phyloP scores from a whole-genome alignment of 768 basidiomycete species.

The Collybia sordida region DNA sequence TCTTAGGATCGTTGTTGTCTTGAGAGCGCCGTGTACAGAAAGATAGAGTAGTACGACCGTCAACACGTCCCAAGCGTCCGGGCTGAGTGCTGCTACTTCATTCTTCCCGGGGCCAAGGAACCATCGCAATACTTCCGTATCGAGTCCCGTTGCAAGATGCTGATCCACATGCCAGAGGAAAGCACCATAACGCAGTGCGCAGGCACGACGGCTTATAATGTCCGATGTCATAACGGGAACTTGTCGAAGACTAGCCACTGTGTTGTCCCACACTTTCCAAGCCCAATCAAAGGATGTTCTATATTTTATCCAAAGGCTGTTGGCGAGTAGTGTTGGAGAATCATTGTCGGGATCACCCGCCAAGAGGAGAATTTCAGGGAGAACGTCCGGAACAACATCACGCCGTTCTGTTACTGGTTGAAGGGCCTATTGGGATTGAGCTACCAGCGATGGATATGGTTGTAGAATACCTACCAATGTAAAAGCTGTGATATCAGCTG shows the following conservation, averaged over 20 bases:
- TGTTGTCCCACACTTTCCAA: slow-evolving; percentile 84
- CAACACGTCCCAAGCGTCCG: slow-evolving; percentile 69
- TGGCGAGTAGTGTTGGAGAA: slow-evolving; percentile 70
- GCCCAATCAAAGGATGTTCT: slow-evolving; percentile 73
- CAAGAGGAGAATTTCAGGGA: slow-evolving; percentile 70
- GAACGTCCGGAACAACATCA: slow-evolving; percentile 41
- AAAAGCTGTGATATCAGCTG: slow-evolving; percentile 59
- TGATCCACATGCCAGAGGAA: slow-evolving; percentile 77
- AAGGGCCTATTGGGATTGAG: slow-evolving; percentile 35
- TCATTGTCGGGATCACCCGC: slow-evolving; percentile 56
- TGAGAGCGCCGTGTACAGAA: slow-evolving; percentile 64
- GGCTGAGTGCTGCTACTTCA: slow-evolving; percentile 57
- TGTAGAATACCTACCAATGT: slow-evolving; percentile 46
- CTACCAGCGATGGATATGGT: neutral
- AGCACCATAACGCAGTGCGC: slow-evolving; percentile 63
- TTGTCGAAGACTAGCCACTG: slow-evolving; percentile 71
- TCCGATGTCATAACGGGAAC: slow-evolving; percentile 58
- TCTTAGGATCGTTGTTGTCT: slow-evolving; percentile 68
- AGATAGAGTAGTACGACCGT: slow-evolving; percentile 63
- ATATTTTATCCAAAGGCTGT: slow-evolving; percentile 82
- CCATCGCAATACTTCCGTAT: slow-evolving; percentile 72
- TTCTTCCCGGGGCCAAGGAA: slow-evolving; percentile 65
- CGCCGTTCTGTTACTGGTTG: slow-evolving; percentile 41
- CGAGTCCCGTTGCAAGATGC: slow-evolving; percentile 72
- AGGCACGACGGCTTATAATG: slow-evolving; percentile 41